Evolutionary conservation across 257 asterid genomes (phyloP).

Genomic region (Solanum medicagineum): DNA sequence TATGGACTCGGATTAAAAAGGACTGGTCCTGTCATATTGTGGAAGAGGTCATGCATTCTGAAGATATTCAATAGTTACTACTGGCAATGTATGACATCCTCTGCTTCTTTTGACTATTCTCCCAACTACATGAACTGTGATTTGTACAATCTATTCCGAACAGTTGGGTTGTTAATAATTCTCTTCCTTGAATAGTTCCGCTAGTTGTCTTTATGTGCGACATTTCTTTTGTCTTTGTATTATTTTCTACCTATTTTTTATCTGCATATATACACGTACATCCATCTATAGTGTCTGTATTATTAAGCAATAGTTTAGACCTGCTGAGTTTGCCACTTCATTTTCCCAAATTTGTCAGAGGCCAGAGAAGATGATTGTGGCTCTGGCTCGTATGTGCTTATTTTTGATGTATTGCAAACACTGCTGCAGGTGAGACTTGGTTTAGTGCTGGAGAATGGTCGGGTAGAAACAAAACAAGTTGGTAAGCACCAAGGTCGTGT

Average conservation of each 20-base stretch:
- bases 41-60: not conserved
- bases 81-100: not conserved
- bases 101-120: not conserved
- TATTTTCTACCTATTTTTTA: no score
- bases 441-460: conserved; percentile 47
- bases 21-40: not conserved
- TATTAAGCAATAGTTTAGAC: not conserved
- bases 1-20: not conserved
- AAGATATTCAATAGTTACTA: not conserved
- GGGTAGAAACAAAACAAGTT: conserved; percentile 45
- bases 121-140: not conserved
- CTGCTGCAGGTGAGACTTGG: conserved; percentile 63
- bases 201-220: not conserved
- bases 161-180: not conserved
- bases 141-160: not conserved
- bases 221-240: not conserved
- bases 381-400: not conserved
- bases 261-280: not conserved
- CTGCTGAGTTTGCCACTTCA: not conserved
- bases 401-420: not conserved
- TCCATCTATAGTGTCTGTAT: not conserved
- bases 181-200: not conserved
- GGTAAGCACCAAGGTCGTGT: conserved; percentile 72
- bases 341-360: not conserved
- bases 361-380: not conserved